A percentile compares a stretch with the other conserved stretches of the same genome.
These are phyloP conservation scores for Trichoderma simmonsii DNA, from an alignment of 2,329 filamentous ascomycete species.

Conservation along the genomic window DNA sequence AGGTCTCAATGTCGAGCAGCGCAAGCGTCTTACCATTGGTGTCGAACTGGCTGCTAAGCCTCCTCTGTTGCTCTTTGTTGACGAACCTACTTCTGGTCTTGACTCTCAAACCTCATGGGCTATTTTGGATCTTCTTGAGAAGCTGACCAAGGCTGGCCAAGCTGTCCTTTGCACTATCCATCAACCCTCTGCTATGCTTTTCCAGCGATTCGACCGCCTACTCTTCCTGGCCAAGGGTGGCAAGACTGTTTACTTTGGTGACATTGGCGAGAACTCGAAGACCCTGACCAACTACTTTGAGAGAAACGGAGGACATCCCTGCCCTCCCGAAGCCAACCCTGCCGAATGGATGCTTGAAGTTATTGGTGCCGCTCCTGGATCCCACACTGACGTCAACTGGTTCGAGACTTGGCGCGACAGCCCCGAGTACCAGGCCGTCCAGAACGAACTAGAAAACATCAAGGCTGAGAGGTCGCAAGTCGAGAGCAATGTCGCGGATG, in stretches of 20 bases:
- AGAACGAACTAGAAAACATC: constrained; percentile 56
- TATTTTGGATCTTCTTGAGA: constrained; percentile 83
- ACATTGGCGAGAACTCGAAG: constrained; percentile 68
- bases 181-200: constrained; percentile 92
- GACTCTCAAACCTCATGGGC: constrained; percentile 93
- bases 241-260: constrained; percentile 76
- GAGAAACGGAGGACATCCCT: constrained; percentile 62
- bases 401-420: constrained; percentile 59
- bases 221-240: constrained; percentile 75
- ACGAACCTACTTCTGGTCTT: constrained; percentile 91
- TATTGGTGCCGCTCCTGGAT: constrained; percentile 62
- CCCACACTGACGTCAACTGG: constrained; percentile 63
- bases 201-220: constrained; percentile 83
- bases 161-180: constrained; percentile 97
- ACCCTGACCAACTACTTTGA: constrained; percentile 74
- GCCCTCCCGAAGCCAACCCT: constrained; percentile 68
- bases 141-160: constrained; percentile 82
- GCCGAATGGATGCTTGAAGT: constrained; percentile 75
- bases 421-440: constrained; percentile 53
- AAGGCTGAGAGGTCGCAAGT: constrained; percentile 43
- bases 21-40: constrained; percentile 82
- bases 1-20: constrained; percentile 70
- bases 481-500: constrained; percentile 29
- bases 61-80: constrained; percentile 82
- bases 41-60: constrained; percentile 96